phyloP scores from a whole-genome alignment of 768 basidiomycete genomes.

The Cubamyces lactineus region DNA sequence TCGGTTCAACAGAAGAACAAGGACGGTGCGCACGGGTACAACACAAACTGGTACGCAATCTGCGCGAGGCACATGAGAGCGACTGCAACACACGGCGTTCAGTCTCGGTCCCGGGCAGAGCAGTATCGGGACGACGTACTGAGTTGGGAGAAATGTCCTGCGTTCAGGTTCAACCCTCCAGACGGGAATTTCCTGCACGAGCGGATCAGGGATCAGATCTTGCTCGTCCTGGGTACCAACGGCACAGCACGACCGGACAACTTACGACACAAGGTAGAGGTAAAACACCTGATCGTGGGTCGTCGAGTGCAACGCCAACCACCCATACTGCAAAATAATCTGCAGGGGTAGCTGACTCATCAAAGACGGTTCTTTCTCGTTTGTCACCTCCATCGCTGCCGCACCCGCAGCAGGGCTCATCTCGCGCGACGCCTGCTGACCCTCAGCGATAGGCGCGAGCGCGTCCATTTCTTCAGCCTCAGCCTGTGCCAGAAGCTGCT shows the following conservation, averaged over 20 bases:
- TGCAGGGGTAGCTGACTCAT: slow-evolving; percentile 76
- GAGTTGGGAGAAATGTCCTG: slow-evolving; percentile 90
- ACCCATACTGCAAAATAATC: slow-evolving; percentile 89
- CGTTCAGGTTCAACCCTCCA: slow-evolving; percentile 91
- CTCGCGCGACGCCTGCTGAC: slow-evolving; percentile 39
- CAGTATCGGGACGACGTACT: slow-evolving; percentile 49
- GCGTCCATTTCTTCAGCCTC: slow-evolving; percentile 44
- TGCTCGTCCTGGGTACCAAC: not conserved
- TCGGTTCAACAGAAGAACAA: not conserved
- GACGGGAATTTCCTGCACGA: slow-evolving; percentile 75
- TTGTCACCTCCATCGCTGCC: slow-evolving; percentile 37
- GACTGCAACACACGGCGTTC: slow-evolving; percentile 48
- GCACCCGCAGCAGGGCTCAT: slow-evolving; percentile 33
- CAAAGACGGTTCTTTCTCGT: slow-evolving; percentile 65
- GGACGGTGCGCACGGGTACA: slow-evolving; percentile 72
- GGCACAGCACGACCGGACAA: slow-evolving; percentile 26
- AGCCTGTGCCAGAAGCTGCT: slow-evolving; percentile 54
- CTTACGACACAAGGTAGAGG: slow-evolving; percentile 88
- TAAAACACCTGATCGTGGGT: slow-evolving; percentile 92
- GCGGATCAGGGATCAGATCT: not conserved
- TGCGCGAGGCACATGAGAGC: slow-evolving; percentile 95
- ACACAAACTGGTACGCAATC: slow-evolving; percentile 88
- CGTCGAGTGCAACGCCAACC: slow-evolving; percentile 85
- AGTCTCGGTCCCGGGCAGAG: slow-evolving; percentile 1
- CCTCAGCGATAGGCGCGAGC: slow-evolving; percentile 59